phyloP scores from a whole-genome alignment of 345 rosid species.

The Cardiospermum halicacabum region DNA sequence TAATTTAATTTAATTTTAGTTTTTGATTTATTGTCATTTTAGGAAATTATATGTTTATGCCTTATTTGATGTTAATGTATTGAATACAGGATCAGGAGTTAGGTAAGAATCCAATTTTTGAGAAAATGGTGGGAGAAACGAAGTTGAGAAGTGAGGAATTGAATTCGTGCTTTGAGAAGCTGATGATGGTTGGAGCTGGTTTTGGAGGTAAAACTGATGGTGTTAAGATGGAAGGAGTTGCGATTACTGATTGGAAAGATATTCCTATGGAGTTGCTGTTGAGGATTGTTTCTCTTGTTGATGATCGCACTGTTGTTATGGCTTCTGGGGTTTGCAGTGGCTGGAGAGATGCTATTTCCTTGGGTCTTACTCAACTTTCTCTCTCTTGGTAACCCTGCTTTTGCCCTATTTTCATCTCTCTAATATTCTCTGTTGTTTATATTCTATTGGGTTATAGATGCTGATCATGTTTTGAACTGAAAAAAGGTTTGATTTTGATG shows the following conservation, averaged over 20 bases:
- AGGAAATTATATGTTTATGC: constrained; percentile 30
- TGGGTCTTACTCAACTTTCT: constrained; percentile 73
- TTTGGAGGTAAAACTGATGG: background rate
- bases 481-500: too few relatives aligned
- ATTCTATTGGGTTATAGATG: too few relatives aligned
- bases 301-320: constrained; percentile 65
- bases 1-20: too few relatives aligned
- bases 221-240: constrained; percentile 46
- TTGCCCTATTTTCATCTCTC: background rate
- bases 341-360: constrained; percentile 83
- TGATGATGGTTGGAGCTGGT: constrained; percentile 38
- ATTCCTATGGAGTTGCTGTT: constrained; percentile 81
- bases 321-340: constrained; percentile 90
- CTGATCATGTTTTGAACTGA: too few relatives aligned
- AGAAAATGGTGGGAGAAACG: constrained; percentile 34
- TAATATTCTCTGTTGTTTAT: too few relatives aligned
- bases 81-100: too few relatives aligned
- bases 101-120: too few relatives aligned
- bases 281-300: constrained; percentile 66
- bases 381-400: constrained; percentile 62
- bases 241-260: constrained; percentile 75
- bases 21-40: too few relatives aligned
- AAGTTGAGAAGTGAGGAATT: constrained; percentile 41
- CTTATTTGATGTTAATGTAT: background rate
- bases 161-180: constrained; percentile 55